These are phyloP conservation scores for Kazachstania sp. DNA, from an alignment of 1,139 yeast genomes.

Conservation along the genomic window DNA sequence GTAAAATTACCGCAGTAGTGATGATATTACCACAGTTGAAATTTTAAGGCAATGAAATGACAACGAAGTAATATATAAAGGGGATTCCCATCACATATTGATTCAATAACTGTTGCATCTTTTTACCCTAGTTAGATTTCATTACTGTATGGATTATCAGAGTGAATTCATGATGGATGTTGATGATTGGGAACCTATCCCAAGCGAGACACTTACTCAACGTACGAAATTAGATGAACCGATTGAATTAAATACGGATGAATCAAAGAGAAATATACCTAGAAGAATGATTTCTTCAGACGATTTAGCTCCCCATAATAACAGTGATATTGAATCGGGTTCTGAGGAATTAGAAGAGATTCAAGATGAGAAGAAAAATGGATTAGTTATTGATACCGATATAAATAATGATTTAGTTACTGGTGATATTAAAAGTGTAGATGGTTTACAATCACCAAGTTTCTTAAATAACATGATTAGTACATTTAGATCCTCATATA, in stretches of 20 bases:
- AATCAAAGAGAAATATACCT: not conserved
- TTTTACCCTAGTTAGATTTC: no score
- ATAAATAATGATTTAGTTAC: not conserved
- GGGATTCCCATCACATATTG: no score
- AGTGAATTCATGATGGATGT: conserved; percentile 6
- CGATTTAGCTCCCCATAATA: not conserved
- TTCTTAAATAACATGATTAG: conserved; percentile 17
- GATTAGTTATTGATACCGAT: not conserved
- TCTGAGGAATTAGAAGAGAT: not conserved
- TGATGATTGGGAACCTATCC: conserved; percentile 19
- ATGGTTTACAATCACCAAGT: conserved; percentile 7
- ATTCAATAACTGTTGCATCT: no score
- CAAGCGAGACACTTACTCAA: conserved; percentile 4
- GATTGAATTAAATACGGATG: not conserved
- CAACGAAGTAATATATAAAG: no score
- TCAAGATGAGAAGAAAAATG: not conserved
- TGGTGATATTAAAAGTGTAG: not conserved
- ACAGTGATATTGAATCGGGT: not conserved
- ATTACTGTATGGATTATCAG: conserved; percentile 1
- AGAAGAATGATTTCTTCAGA: not conserved
- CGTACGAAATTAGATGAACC: not conserved
- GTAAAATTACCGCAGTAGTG: no score
- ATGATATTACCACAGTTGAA: no score
- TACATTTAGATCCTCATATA: conserved; percentile 6
- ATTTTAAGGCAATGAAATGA: no score